These are phyloP conservation scores for Fusarium vanettenii DNA, from an alignment of 2,329 filamentous ascomycete species.

Conservation along the genomic window DNA sequence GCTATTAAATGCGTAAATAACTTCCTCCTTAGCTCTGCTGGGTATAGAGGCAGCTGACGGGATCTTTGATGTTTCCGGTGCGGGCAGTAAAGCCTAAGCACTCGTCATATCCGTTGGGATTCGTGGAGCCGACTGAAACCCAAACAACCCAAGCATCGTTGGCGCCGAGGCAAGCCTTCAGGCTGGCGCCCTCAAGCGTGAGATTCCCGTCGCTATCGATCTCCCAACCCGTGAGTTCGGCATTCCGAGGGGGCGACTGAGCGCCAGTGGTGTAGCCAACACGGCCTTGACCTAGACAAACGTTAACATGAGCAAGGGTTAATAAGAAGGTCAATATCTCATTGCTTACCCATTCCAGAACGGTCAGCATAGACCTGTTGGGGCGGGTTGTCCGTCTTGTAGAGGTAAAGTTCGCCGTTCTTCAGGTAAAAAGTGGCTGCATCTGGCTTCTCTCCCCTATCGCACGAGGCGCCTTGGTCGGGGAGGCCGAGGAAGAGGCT, in stretches of 20 bases:
- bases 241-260: conserved; percentile 52
- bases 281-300: conserved; percentile 64
- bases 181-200: conserved; percentile 55
- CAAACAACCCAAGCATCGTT: conserved; percentile 56
- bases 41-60: neutral
- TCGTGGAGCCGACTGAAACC: conserved; percentile 44
- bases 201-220: conserved; percentile 57
- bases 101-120: conserved; percentile 50
- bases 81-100: conserved; percentile 50
- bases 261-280: conserved; percentile 64
- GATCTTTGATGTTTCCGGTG: neutral
- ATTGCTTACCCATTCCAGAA: conserved; percentile 66
- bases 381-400: conserved; percentile 49
- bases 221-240: conserved; percentile 60
- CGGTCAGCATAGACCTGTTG: conserved; percentile 67
- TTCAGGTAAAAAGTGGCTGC: conserved; percentile 60
- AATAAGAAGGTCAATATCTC: neutral
- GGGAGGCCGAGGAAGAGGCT: conserved; percentile 57
- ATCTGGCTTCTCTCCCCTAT: neutral
- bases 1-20: neutral
- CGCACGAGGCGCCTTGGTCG: conserved; percentile 48
- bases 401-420: conserved; percentile 61
- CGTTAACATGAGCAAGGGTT: conserved; percentile 45
- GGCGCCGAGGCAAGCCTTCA: conserved; percentile 63
- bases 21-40: neutral